Conservation (phyloP, 176 grass and related monocot genomes). For the Secale cereale region DNA sequence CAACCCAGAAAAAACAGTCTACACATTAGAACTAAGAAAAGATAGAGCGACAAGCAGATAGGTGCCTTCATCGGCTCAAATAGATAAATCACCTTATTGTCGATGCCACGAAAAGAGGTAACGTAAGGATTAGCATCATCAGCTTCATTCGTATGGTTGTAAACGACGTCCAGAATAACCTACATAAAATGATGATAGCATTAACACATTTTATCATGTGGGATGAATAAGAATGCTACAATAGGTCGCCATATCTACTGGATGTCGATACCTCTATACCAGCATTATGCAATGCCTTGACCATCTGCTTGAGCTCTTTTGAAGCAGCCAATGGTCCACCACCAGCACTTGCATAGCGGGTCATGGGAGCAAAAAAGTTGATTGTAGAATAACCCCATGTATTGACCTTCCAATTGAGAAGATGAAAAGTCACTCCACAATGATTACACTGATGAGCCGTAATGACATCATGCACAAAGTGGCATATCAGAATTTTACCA, state of each 20-base stretch:
- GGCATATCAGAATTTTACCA: slow-evolving; percentile 46
- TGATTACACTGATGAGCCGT: background rate
- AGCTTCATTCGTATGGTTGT: slow-evolving; percentile 96
- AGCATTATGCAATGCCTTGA: slow-evolving; percentile 94
- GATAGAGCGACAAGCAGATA: background rate
- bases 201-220: background rate
- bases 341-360: slow-evolving; percentile 94
- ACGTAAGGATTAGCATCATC: slow-evolving; percentile 81
- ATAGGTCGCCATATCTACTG: background rate
- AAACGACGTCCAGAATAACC: slow-evolving; percentile 99
- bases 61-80: background rate
- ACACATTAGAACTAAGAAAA: background rate
- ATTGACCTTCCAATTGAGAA: slow-evolving; percentile 70
- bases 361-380: slow-evolving; percentile 99
- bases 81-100: slow-evolving; percentile 72
- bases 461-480: background rate
- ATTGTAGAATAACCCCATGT: slow-evolving; percentile 99
- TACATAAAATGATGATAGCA: slow-evolving; percentile 22
- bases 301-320: slow-evolving; percentile 88
- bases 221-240: background rate
- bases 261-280: slow-evolving; percentile 72
- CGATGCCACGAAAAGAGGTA: slow-evolving; percentile 95
- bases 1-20: background rate
- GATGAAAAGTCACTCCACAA: slow-evolving; percentile 19
- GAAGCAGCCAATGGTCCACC: slow-evolving; percentile 87